Conservation (phyloP, 768 basidiomycete genomes). For the Mycena rosella region DNA sequence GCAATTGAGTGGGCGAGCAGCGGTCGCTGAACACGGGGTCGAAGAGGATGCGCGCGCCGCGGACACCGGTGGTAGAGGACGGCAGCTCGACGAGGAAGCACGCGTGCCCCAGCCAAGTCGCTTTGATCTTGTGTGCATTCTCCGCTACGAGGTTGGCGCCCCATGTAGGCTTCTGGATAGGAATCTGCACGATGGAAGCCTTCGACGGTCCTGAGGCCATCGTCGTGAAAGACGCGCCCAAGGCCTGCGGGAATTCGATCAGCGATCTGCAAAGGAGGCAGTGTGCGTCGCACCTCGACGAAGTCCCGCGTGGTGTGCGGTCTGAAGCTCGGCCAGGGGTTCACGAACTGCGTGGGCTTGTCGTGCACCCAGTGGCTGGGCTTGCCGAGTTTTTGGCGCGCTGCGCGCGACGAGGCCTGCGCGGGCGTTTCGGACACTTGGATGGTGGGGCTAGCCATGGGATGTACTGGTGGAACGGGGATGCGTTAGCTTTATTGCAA, state of each 20-base stretch:
- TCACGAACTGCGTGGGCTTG: constrained; percentile 42
- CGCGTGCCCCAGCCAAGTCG: constrained; percentile 70
- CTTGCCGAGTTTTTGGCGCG: constrained; percentile 30
- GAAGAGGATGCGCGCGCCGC: constrained; percentile 63
- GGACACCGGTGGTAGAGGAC: constrained; percentile 40
- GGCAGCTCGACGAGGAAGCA: constrained; percentile 68
- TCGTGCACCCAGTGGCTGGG: constrained; percentile 47
- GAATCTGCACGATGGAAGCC: constrained; percentile 40
- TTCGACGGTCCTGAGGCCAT: constrained; percentile 27
- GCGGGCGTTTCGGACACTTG: constrained; percentile 29
- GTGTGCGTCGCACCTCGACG: constrained; percentile 22
- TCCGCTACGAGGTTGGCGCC: constrained; percentile 42
- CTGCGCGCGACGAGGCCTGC: constrained; percentile 27
- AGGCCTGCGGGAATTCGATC: neutral
- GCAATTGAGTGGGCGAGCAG: constrained; percentile 60
- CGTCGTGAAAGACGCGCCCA: neutral
- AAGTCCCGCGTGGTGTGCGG: constrained; percentile 26
- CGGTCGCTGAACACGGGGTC: constrained; percentile 68
- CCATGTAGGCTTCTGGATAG: constrained; percentile 56
- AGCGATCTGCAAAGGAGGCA: neutral
- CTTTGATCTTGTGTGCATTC: constrained; percentile 56
- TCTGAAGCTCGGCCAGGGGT: constrained; percentile 48
- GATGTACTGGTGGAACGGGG: too few species aligned
- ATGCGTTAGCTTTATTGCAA: too few species aligned
- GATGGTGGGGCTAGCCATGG: constrained; percentile 1